A percentile compares a stretch with the other conserved stretches of the same genome.
These are phyloP conservation scores for Colletotrichum higginsianum DNA, from an alignment of 2,329 filamentous ascomycete species.

Conservation along the genomic window DNA sequence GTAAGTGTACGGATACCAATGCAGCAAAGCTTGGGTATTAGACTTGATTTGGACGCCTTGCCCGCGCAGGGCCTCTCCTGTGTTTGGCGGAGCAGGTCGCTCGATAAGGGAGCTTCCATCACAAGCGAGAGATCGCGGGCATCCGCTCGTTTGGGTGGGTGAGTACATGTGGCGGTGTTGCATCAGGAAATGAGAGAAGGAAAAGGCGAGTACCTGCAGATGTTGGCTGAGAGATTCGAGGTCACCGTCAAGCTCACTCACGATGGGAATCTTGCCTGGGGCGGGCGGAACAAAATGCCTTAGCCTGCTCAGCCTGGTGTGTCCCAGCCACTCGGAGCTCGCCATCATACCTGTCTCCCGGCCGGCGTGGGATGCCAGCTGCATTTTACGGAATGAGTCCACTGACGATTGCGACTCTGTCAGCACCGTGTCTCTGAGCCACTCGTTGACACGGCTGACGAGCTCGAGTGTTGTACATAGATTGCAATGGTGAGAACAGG, in stretches of 20 bases:
- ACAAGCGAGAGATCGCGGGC: neutral
- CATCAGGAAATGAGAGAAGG: neutral
- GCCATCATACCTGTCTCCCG: neutral
- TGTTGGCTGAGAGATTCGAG: neutral
- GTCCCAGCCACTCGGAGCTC: slow-evolving; percentile 3
- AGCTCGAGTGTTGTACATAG: slow-evolving; percentile 1
- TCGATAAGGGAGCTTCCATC: neutral
- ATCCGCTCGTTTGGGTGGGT: neutral
- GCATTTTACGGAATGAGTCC: neutral
- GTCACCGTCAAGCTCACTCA: neutral
- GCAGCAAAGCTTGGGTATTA: neutral
- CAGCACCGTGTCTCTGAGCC: neutral
- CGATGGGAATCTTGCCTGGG: neutral
- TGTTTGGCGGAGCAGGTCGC: neutral
- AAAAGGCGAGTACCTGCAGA: neutral
- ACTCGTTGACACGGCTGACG: neutral
- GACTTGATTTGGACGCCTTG: neutral
- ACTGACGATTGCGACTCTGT: slow-evolving; percentile 3
- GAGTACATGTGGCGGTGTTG: neutral
- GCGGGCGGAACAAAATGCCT: neutral
- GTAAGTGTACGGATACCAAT: neutral
- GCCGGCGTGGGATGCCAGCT: neutral
- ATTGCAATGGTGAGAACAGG: neutral
- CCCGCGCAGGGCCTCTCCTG: neutral
- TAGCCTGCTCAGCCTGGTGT: neutral